Percentiles rank a stretch among this genome's conserved stretches.
phyloP scores from a whole-genome alignment of 164 flowering plant genomes.

The Magnolia changhungtana region DNA sequence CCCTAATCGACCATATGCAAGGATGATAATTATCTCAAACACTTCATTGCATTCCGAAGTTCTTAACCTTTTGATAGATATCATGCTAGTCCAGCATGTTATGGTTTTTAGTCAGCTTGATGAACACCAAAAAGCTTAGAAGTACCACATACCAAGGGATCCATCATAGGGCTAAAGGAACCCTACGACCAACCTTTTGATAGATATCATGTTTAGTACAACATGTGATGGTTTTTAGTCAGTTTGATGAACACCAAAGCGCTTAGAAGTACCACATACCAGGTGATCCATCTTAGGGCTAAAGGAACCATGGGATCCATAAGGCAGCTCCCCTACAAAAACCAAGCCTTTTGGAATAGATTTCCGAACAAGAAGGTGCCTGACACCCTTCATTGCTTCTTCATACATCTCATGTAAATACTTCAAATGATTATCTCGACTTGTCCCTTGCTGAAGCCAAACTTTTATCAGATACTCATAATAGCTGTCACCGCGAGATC shows the following conservation, averaged over 20 bases:
- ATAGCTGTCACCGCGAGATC: conserved; percentile 99
- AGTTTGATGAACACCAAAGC: background rate
- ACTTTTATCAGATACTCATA: conserved; percentile 95
- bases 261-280: conserved; percentile 43
- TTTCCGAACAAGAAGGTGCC: conserved; percentile 76
- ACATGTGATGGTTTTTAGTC: background rate
- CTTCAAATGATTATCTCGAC: conserved; percentile 37
- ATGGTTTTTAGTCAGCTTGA: background rate
- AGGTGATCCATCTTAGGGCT: conserved; percentile 99
- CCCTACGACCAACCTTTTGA: background rate
- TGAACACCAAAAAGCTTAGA: background rate
- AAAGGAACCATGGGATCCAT: conserved; percentile 61
- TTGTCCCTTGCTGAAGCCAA: conserved; percentile 78
- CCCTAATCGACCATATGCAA: background rate
- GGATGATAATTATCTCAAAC: background rate
- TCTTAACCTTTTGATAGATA: background rate
- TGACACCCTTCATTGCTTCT: conserved; percentile 96
- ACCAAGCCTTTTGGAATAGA: conserved; percentile 80
- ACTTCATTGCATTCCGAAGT: background rate
- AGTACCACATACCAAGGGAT: conserved; percentile 74
- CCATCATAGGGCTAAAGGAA: conserved; percentile 91
- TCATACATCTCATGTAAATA: conserved; percentile 80
- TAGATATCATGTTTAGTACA: background rate
- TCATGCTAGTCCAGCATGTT: background rate
- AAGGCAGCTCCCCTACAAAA: conserved; percentile 94